Evolutionary conservation across 495 filamentous ascomycete genomes (phyloP).

Genomic region (Hypomontagnella monticulosa): DNA sequence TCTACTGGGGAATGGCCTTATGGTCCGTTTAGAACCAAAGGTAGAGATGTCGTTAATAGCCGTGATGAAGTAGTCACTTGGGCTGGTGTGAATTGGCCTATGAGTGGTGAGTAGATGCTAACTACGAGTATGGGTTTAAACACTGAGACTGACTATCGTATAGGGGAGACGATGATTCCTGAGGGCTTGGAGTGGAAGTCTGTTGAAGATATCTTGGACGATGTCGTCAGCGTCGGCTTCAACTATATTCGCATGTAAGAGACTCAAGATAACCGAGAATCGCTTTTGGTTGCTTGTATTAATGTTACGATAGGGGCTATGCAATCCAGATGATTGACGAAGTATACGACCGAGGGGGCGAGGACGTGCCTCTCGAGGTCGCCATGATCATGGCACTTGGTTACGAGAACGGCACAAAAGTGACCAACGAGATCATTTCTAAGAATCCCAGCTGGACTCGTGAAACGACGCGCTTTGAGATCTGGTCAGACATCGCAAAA

Average conservation of each 20-base stretch:
- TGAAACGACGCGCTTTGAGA: slow-evolving; percentile 57
- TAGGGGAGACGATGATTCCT: slow-evolving; percentile 65
- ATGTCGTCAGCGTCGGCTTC: slow-evolving; percentile 59
- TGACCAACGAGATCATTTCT: slow-evolving; percentile 53
- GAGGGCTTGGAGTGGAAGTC: slow-evolving; percentile 66
- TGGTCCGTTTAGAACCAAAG: slow-evolving; percentile 47
- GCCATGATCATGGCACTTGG: slow-evolving; percentile 58
- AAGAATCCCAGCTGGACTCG: slow-evolving; percentile 58
- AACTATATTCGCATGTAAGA: slow-evolving; percentile 62
- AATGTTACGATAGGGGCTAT: slow-evolving; percentile 48
- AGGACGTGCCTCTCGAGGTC: slow-evolving; percentile 56
- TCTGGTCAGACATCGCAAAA: slow-evolving; percentile 52
- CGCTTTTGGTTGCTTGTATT: background rate
- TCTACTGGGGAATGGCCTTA: slow-evolving; percentile 42
- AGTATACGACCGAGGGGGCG: slow-evolving; percentile 57
- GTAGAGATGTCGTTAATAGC: slow-evolving; percentile 59
- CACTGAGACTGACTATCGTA: slow-evolving; percentile 11
- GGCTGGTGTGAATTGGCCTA: slow-evolving; percentile 66
- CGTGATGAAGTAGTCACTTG: slow-evolving; percentile 57
- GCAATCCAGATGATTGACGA: slow-evolving; percentile 68
- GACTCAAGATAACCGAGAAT: background rate
- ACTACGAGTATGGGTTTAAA: background rate
- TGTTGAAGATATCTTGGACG: slow-evolving; percentile 57
- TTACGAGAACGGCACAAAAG: slow-evolving; percentile 54
- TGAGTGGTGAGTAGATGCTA: slow-evolving; percentile 37